Evolutionary conservation across 352 stramenopile species (phyloP).

Genomic region (Thalassiosira livingstoniorum): DNA sequence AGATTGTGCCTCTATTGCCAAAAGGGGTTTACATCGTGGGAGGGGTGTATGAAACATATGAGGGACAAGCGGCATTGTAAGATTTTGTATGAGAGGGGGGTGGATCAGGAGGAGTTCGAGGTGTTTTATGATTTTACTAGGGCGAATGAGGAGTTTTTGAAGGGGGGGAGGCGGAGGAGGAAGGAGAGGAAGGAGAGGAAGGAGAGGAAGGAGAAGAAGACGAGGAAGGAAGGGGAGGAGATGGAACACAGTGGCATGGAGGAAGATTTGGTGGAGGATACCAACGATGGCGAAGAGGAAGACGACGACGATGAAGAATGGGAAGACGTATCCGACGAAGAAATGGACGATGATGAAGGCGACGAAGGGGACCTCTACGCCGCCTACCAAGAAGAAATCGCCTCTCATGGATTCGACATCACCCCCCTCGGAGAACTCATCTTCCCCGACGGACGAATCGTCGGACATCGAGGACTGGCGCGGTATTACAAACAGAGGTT

Average conservation of each 20-base stretch:
- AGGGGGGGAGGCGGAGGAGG: slow-evolving; percentile 15
- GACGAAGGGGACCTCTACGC: slow-evolving; percentile 68
- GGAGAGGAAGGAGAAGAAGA: slow-evolving; percentile 20
- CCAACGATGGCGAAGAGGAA: slow-evolving; percentile 53
- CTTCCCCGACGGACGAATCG: slow-evolving; percentile 82
- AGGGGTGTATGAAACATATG: slow-evolving; percentile 96
- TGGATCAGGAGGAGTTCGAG: slow-evolving; percentile 83
- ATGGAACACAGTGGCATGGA: too few species aligned
- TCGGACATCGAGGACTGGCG: slow-evolving; percentile 78
- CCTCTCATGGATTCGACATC: slow-evolving; percentile 81
- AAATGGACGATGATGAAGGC: slow-evolving; percentile 54
- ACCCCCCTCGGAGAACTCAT: slow-evolving; percentile 83
- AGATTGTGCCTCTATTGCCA: slow-evolving; percentile 96
- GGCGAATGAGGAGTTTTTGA: slow-evolving; percentile 69
- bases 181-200: slow-evolving; percentile 10
- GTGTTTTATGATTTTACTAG: slow-evolving; percentile 85
- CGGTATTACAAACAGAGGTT: slow-evolving; percentile 85
- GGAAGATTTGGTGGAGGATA: slow-evolving; percentile 27
- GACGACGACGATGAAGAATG: slow-evolving; percentile 65
- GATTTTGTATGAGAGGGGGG: slow-evolving; percentile 76
- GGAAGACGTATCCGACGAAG: slow-evolving; percentile 52
- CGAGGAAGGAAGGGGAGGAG: slow-evolving; percentile 4
- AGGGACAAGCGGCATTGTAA: slow-evolving; percentile 79
- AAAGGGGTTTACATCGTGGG: slow-evolving; percentile 89
- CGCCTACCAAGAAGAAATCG: slow-evolving; percentile 80